These are phyloP conservation scores for Trichophyton verrucosum DNA, from an alignment of 2,329 filamentous ascomycete genomes.

Conservation along the genomic window DNA sequence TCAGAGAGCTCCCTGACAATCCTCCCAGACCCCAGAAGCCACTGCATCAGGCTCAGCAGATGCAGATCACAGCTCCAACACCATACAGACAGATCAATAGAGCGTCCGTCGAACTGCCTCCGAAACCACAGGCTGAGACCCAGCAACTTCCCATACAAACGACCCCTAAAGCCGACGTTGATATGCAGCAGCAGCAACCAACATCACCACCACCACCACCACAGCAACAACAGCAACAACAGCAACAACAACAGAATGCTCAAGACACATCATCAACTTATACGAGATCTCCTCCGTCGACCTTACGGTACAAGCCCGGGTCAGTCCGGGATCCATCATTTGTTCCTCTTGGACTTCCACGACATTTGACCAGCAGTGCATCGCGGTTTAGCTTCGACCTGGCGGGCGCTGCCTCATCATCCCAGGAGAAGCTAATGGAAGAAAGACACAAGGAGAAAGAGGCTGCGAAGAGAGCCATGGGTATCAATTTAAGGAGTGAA, in stretches of 20 bases:
- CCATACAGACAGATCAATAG: background rate
- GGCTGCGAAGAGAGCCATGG: conserved; percentile 29
- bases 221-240: background rate
- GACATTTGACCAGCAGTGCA: conserved; percentile 43
- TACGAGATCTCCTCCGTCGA: background rate
- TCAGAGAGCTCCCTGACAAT: conserved; percentile 11
- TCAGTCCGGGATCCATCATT: conserved; percentile 14
- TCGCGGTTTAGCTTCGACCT: conserved; percentile 56
- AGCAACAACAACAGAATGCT: background rate
- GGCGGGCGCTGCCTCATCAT: conserved; percentile 43
- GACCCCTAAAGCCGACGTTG: background rate
- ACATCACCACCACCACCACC: background rate
- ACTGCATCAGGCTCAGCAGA: background rate
- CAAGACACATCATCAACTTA: background rate
- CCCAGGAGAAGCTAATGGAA: conserved; percentile 50
- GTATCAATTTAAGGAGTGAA: conserved; percentile 22
- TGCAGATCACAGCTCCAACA: background rate
- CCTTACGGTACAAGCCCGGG: conserved; percentile 3
- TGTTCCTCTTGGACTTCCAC: conserved; percentile 28
- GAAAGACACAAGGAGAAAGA: conserved; percentile 49
- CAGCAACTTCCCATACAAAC: background rate
- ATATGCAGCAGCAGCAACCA: background rate
- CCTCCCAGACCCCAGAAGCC: background rate
- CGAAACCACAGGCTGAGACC: background rate
- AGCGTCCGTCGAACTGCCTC: background rate